Base-by-base conservation (phyloP, 495 filamentous ascomycete species). In the Hypoxylon perforatum region DNA sequence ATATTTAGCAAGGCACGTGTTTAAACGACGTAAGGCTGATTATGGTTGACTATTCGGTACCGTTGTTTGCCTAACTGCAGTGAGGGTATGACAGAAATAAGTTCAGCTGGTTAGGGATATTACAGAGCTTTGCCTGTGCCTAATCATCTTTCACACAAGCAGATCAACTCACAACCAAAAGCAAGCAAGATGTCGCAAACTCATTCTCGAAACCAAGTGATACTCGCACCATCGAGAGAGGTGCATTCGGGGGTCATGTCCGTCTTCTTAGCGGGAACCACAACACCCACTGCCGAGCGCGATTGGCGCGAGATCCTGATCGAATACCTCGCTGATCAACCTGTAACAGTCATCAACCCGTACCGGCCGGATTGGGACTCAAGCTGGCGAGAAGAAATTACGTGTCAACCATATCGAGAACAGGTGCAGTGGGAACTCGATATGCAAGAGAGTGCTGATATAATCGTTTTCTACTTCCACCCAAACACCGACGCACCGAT, bases 371-470 rank as follows among this genome's bases (percentile, higher is more conserved):
- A 85, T 65, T 89, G 86, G 86, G 79, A 88, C 69, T 66, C 72
- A 48, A 79, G 72, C 18, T 86, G 84, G 83, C 58, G 22, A 1
- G 78, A 86, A 48, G 80, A 85, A 17, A 72, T 80, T 19, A 49
- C 69, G 0, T 81, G 77, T 53, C 38, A 55, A 0, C 79, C 76
- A 0, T 88, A 84, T 63, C 67, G 71, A 1, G 70, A 82, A 60
- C 87, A 89, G 70, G 84, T 86, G 0, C 74, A 81, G 36, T 89
- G 86, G 86, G 86, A 90, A 73, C 75, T 89, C 9, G 77, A 84
- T 17, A 84, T 77, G 70, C 80, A 84, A 56, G 82, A 85, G 39
- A 54, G 42, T 0, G 84, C 82, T 6, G 81, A 85, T 57, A 52
- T 88, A 15, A 76, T 88, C 6, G 82, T 83, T 7, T 58, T 89